Conservation (phyloP, 2,329 filamentous ascomycete genomes). For the Ascochyta lentis region DNA sequence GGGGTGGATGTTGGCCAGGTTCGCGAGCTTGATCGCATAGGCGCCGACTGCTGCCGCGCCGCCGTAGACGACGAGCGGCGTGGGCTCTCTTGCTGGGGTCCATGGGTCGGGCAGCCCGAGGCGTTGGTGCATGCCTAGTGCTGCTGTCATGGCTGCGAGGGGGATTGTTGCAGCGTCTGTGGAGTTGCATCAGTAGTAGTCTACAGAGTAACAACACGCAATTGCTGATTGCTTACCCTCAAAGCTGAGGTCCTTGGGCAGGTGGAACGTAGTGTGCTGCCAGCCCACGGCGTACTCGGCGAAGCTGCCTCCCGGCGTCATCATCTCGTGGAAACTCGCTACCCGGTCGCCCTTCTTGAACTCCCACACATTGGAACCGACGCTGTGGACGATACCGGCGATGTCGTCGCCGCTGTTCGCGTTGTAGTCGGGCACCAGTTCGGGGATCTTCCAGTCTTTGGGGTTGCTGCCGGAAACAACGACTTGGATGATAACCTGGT, state of each 20-base stretch:
- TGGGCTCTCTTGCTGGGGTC: conserved; percentile 30
- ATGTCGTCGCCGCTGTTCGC: conserved; percentile 63
- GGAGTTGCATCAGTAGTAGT: too few relatives aligned
- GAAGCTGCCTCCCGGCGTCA: conserved; percentile 59
- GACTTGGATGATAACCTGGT: conserved; percentile 50
- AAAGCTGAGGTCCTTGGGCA: conserved; percentile 58
- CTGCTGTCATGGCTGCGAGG: conserved; percentile 55
- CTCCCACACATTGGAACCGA: conserved; percentile 63
- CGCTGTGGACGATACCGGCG: conserved; percentile 61
- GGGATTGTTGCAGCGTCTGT: conserved; percentile 55
- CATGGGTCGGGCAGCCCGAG: conserved; percentile 54
- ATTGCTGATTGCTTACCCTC: conserved; percentile 51
- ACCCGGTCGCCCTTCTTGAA: conserved; percentile 66
- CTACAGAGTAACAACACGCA: too few relatives aligned
- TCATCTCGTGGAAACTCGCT: conserved; percentile 63
- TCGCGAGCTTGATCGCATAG: conserved; percentile 51
- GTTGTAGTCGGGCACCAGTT: conserved; percentile 23
- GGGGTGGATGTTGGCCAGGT: conserved; percentile 50
- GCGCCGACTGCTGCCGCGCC: conserved; percentile 51
- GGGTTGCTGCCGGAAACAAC: conserved; percentile 52
- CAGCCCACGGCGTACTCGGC: conserved; percentile 67
- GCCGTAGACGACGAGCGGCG: conserved; percentile 51
- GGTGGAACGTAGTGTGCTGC: conserved; percentile 63
- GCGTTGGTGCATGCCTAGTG: conserved; percentile 53
- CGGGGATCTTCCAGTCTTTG: conserved; percentile 56